Conservation (phyloP, 805 yeast genomes). For the Ogataea paradorogensis region DNA sequence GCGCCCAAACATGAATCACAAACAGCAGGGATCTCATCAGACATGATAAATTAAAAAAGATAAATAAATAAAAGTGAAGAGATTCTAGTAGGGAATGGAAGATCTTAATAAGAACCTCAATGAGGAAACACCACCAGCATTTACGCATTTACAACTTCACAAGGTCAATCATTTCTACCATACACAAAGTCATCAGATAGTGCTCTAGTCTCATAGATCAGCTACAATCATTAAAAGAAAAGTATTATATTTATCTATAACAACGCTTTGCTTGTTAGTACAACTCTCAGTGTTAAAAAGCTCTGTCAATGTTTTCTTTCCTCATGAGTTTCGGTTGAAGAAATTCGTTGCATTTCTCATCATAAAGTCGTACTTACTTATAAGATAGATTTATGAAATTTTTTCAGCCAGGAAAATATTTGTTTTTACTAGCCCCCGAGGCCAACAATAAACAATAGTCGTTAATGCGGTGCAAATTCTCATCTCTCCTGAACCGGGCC, state of each 20-base stretch:
- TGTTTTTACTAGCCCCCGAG: neutral
- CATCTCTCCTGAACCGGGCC: no score
- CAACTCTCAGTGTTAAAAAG: conserved; percentile 38
- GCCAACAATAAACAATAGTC: neutral
- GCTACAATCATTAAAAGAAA: no score
- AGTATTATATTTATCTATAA: no score
- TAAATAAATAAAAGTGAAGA: neutral
- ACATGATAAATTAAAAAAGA: conserved; percentile 7
- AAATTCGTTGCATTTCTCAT: conserved; percentile 36
- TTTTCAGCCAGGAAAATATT: conserved; percentile 2
- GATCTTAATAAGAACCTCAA: no score
- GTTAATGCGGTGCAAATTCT: neutral
- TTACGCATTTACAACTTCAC: no score
- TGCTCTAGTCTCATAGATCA: no score
- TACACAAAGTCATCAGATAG: no score
- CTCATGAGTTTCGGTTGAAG: conserved; percentile 36
- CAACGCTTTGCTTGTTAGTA: no score
- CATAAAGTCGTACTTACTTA: conserved; percentile 20
- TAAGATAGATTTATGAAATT: neutral
- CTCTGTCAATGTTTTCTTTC: conserved; percentile 33
- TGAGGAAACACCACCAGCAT: no score
- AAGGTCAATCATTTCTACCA: no score
- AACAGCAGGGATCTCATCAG: conserved; percentile 49
- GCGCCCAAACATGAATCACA: conserved; percentile 75
- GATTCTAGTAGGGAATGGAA: no score